Base-by-base conservation (phyloP, 306 rosid genomes). In the Delonix regia region DNA sequence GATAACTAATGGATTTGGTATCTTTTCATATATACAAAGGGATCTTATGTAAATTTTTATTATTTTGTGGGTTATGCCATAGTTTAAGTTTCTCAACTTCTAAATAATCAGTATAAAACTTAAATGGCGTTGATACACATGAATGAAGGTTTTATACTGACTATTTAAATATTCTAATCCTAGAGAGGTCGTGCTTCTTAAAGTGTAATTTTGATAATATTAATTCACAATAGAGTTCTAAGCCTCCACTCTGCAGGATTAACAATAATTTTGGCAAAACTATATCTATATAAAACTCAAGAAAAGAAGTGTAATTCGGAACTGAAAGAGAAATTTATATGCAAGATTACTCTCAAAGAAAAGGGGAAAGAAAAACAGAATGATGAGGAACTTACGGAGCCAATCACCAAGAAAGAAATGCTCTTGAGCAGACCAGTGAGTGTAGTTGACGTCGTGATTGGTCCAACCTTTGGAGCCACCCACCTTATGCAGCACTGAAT, bases 401-500 rank as follows among this genome's bases (percentile, higher is more conserved):
- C 98, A 93, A 79, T 93, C 98, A n/a, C 85, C 90, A 51, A 88
- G 84, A 73, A 66, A 53, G 47, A 91, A 19, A 39, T 66, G 79
- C 1, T 84, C 71, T 6, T 82, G 75, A 59, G 85, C 14, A n/a
- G 95, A 84, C 97, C 98, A 93, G 36, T 59, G 9, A 56, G 93
- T 88, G 74, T 91, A 93, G 80, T 93, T 93, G 2, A 87, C 82
- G 68, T 85, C 79, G 10, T 75, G 78, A 33, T 30, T 49, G 19
- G 42, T 66, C 97, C 98, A 93, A 0, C 90, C 91, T 7, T 78
- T 68, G 4, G 76, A 33, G 28, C 89, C 98, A 83, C 98, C 98
- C 49, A 93, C 93, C 77, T 65, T 91, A 69, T 88, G 89, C 69
- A 84, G 80, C 28, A 2, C 15, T 7, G 83, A 71, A 73, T 18